phyloP scores from a whole-genome alignment of 2,329 filamentous ascomycete genomes.

The Cadophora gregata region DNA sequence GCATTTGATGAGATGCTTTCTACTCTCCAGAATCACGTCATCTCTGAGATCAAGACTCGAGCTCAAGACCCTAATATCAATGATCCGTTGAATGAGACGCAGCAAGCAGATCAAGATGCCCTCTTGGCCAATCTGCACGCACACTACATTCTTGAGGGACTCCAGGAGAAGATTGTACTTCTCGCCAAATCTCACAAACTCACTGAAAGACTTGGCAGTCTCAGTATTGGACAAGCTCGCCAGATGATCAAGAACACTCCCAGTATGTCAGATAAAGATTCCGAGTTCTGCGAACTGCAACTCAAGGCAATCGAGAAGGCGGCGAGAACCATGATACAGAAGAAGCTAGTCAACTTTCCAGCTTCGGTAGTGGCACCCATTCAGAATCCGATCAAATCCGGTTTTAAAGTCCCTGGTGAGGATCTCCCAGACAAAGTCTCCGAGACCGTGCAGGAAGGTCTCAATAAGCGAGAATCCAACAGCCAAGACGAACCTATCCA shows the following conservation, averaged over 20 bases:
- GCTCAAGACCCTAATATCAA: background rate
- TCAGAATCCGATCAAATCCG: background rate
- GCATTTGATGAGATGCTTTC: background rate
- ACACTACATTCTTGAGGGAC: slow-evolving; percentile 3
- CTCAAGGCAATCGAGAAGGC: background rate
- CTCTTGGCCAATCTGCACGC: slow-evolving; percentile 6
- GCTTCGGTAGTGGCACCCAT: background rate
- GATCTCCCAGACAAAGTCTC: background rate
- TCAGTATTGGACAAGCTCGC: slow-evolving; percentile 3
- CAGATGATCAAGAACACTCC: background rate
- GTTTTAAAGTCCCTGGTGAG: slow-evolving; percentile 2
- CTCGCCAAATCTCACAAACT: slow-evolving; percentile 3
- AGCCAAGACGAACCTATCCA: background rate
- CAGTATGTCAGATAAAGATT: background rate
- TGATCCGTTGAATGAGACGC: background rate
- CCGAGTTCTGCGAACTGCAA: background rate
- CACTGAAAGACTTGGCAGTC: background rate
- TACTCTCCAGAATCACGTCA: slow-evolving; percentile 7
- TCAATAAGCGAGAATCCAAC: background rate
- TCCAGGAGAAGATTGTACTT: slow-evolving; percentile 16
- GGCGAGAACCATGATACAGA: background rate
- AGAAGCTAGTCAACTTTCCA: background rate
- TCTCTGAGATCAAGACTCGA: slow-evolving; percentile 3
- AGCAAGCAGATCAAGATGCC: background rate
- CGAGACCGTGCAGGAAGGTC: background rate